phyloP scores from a whole-genome alignment of 179 eudicot genomes.

The Pouteria campechiana region DNA sequence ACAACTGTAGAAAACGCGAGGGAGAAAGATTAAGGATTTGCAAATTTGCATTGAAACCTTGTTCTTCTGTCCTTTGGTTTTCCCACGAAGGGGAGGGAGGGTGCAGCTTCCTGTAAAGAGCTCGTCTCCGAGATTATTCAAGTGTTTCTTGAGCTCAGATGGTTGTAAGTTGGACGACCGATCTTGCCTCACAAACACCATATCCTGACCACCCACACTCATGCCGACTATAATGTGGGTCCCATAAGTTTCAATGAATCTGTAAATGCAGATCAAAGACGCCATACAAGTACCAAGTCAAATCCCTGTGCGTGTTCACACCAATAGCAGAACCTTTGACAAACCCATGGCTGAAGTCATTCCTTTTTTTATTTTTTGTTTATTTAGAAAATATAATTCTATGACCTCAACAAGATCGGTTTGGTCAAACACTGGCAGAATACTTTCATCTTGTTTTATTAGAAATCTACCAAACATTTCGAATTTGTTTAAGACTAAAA shows the following conservation, averaged over 20 bases:
- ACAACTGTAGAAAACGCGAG: too few species aligned
- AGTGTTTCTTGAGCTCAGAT: slow-evolving; percentile 47
- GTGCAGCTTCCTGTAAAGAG: slow-evolving; percentile 57
- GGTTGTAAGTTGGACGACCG: slow-evolving; percentile 51
- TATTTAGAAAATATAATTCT: too few species aligned
- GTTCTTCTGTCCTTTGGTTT: slow-evolving; percentile 17
- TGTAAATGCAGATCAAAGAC: slow-evolving; percentile 15
- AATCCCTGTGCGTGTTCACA: background rate
- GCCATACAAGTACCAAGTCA: background rate
- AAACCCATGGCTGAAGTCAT: too few species aligned
- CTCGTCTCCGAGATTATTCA: slow-evolving; percentile 67
- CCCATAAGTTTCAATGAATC: slow-evolving; percentile 84
- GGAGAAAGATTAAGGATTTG: too few species aligned
- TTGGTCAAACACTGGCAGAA: too few species aligned
- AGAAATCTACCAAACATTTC: too few species aligned
- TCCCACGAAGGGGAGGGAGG: slow-evolving; percentile 26
- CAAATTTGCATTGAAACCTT: too few species aligned
- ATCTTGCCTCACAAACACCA: slow-evolving; percentile 61
- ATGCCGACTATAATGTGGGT: slow-evolving; percentile 82
- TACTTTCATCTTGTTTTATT: too few species aligned
- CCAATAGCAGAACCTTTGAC: too few species aligned
- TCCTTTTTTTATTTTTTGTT: too few species aligned
- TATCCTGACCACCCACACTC: slow-evolving; percentile 68
- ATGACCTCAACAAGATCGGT: too few species aligned
- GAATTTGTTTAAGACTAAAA: too few species aligned